Evolutionary conservation across 2,329 filamentous ascomycete genomes (phyloP).

Genomic region (Xylaria multiplex): DNA sequence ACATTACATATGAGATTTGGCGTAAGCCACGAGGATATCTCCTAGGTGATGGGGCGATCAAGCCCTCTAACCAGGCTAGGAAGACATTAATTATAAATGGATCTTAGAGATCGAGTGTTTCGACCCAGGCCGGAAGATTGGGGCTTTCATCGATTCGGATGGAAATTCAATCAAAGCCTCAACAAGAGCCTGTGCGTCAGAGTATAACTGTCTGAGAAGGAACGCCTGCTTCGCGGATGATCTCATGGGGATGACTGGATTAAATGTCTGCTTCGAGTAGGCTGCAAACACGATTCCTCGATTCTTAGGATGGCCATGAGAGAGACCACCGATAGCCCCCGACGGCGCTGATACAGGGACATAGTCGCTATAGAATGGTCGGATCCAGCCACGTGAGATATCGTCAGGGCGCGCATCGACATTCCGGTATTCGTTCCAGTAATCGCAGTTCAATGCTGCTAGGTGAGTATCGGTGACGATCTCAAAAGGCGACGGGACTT

Average conservation of each 20-base stretch:
- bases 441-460: conserved; percentile 33
- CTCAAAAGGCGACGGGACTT: conserved; percentile 39
- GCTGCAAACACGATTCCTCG: conserved; percentile 41
- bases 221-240: conserved; percentile 30
- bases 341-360: conserved; percentile 12
- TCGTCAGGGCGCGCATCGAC: conserved; percentile 33
- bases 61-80: neutral
- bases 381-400: conserved; percentile 40
- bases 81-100: neutral
- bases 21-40: too few species aligned
- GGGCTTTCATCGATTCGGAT: conserved; percentile 1
- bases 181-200: conserved; percentile 34
- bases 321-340: neutral
- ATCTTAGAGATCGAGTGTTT: neutral
- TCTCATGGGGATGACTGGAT: conserved; percentile 31
- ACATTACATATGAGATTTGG: neutral
- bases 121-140: neutral
- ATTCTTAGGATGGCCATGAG: conserved; percentile 24
- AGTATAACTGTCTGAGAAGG: conserved; percentile 32
- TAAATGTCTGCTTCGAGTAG: conserved; percentile 33
- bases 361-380: conserved; percentile 34
- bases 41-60: too few species aligned
- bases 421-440: conserved; percentile 40
- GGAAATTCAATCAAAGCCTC: conserved; percentile 24
- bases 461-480: conserved; percentile 38